Conservation (phyloP, 2,329 filamentous ascomycete genomes). For the Alternaria burnsii region DNA sequence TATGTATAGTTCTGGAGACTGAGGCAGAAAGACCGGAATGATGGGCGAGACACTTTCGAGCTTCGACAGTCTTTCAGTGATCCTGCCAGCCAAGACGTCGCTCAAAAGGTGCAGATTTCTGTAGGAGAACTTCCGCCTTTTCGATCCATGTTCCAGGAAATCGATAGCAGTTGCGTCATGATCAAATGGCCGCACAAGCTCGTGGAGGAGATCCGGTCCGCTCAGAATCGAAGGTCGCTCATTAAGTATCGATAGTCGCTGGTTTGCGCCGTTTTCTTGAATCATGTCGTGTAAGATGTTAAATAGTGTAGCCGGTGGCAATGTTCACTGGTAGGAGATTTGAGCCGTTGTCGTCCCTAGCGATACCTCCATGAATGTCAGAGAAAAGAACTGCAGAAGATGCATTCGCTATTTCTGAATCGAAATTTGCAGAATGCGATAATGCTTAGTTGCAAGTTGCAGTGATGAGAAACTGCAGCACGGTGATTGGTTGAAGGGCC, state of each 20-base stretch:
- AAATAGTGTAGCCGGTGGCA: conserved; percentile 6
- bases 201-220: conserved; percentile 67
- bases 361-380: not conserved
- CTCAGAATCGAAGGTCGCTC: conserved; percentile 59
- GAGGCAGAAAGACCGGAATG: conserved; percentile 79
- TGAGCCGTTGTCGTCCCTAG: conserved; percentile 1
- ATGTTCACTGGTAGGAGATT: not conserved
- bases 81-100: conserved; percentile 60
- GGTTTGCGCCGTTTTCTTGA: conserved; percentile 16
- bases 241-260: conserved; percentile 61
- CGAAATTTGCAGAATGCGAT: conserved; percentile 1
- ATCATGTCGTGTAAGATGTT: conserved; percentile 37
- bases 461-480: conserved; percentile 48
- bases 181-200: conserved; percentile 64
- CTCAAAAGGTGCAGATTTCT: conserved; percentile 67
- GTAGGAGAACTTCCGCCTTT: conserved; percentile 66
- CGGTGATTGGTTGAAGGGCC: conserved; percentile 40
- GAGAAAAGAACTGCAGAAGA: not conserved
- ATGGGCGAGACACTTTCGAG: conserved; percentile 55
- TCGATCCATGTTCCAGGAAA: conserved; percentile 63
- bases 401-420: conserved; percentile 3
- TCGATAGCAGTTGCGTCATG: conserved; percentile 66
- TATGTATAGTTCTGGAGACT: conserved; percentile 80
- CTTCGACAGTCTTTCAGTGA: conserved; percentile 29
- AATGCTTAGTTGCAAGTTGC: conserved; percentile 8